Conservation (phyloP, 2,329 filamentous ascomycete species). For the Cladosporium sp. region DNA sequence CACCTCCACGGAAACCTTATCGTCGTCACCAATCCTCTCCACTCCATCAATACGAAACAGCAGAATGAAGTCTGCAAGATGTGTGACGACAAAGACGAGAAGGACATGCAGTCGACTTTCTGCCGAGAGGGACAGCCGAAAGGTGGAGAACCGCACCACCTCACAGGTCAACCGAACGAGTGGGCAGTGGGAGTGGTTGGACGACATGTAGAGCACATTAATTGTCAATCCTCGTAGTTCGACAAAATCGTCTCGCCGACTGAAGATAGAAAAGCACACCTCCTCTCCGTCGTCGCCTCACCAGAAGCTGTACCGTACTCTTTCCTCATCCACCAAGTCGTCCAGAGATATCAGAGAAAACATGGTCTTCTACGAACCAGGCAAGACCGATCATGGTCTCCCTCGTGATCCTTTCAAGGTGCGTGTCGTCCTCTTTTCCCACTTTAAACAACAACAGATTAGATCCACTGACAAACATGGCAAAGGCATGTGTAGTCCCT, state of each 20-base stretch:
- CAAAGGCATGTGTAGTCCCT: slow-evolving; percentile 55
- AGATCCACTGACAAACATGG: neutral
- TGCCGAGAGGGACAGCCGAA: neutral
- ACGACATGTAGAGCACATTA: neutral
- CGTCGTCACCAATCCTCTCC: no score
- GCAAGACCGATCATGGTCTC: slow-evolving; percentile 49
- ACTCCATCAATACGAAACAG: no score
- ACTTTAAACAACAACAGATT: neutral
- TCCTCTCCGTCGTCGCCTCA: neutral
- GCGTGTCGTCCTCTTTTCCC: neutral
- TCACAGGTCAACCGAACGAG: neutral
- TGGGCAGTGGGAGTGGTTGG: neutral
- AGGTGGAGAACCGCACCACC: neutral
- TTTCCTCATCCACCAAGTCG: neutral
- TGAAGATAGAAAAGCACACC: no score
- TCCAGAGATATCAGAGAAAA: neutral
- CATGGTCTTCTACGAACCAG: slow-evolving; percentile 51
- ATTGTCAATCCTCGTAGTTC: neutral
- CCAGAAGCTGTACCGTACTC: neutral
- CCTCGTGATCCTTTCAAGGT: slow-evolving; percentile 54
- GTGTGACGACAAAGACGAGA: no score
- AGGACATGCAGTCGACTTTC: no score
- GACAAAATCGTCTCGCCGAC: no score
- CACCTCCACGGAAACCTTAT: no score
- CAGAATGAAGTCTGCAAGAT: no score